Conservation (phyloP, 495 filamentous ascomycete species). For the Hypomontagnella submonticulosa region DNA sequence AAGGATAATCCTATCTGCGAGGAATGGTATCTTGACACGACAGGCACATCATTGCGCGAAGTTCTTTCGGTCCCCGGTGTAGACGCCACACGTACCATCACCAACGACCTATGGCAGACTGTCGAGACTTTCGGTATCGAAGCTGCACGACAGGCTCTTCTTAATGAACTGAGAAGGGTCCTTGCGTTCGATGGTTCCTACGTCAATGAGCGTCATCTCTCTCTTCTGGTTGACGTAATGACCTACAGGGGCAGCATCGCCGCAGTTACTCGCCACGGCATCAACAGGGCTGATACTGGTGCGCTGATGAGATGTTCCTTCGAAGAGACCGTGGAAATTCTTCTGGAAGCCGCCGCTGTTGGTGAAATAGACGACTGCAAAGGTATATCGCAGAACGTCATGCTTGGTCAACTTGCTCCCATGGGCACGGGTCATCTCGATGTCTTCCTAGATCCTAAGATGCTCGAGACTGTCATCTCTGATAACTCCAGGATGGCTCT, state of each 20-base stretch:
- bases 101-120: slow-evolving; percentile 94
- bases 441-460: slow-evolving; percentile 88
- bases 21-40: slow-evolving; percentile 96
- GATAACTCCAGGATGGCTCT: slow-evolving; percentile 85
- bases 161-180: slow-evolving; percentile 89
- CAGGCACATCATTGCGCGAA: slow-evolving; percentile 82
- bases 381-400: slow-evolving; percentile 98
- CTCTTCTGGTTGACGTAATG: slow-evolving; percentile 98
- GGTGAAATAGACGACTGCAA: slow-evolving; percentile 98
- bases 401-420: slow-evolving; percentile 95
- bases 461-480: slow-evolving; percentile 93
- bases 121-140: slow-evolving; percentile 96
- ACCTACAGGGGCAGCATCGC: slow-evolving; percentile 92
- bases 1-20: slow-evolving; percentile 78
- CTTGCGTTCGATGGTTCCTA: slow-evolving; percentile 98
- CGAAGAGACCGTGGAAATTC: slow-evolving; percentile 98
- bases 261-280: slow-evolving; percentile 96
- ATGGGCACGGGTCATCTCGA: slow-evolving; percentile 97
- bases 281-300: slow-evolving; percentile 97
- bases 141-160: slow-evolving; percentile 83
- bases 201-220: slow-evolving; percentile 97
- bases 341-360: slow-evolving; percentile 90
- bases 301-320: slow-evolving; percentile 99
- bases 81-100: slow-evolving; percentile 87
- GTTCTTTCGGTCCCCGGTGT: slow-evolving; percentile 90